Conservation (phyloP, 768 basidiomycete genomes). For the Baorangia bicolor region DNA sequence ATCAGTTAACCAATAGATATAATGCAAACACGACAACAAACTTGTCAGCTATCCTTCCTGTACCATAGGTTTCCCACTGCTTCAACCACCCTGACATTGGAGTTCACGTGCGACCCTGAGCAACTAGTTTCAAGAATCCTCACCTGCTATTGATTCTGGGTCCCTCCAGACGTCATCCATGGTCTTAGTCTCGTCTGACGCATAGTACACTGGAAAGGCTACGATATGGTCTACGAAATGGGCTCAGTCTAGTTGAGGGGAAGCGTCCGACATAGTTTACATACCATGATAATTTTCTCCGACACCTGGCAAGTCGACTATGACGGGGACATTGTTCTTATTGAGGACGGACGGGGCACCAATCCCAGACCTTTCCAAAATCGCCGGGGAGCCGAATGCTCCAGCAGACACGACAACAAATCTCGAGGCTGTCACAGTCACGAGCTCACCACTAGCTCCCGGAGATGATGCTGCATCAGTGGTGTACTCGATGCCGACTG, state of each 20-base stretch:
- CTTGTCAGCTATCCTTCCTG: conserved; percentile 55
- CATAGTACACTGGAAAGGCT: conserved; percentile 33
- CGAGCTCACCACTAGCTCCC: too few species aligned
- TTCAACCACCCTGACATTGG: conserved; percentile 23
- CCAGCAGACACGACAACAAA: too few species aligned
- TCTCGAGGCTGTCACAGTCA: conserved; percentile 30
- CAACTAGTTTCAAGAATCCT: conserved; percentile 32
- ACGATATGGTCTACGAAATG: conserved; percentile 38
- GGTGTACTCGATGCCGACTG: conserved; percentile 37
- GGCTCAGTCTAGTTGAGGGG: too few species aligned
- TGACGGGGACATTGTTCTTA: too few species aligned
- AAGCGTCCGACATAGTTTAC: too few species aligned
- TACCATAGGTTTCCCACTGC: conserved; percentile 37
- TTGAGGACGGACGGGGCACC: too few species aligned
- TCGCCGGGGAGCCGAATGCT: too few species aligned
- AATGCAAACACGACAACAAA: conserved; percentile 24
- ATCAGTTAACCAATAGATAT: not conserved
- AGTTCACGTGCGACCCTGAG: not conserved
- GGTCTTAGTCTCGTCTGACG: conserved; percentile 41
- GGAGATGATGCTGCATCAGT: too few species aligned
- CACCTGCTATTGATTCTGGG: conserved; percentile 31
- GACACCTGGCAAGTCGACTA: too few species aligned
- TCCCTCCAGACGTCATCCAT: too few species aligned
- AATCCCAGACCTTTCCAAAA: too few species aligned
- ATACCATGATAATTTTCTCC: too few species aligned